Evolutionary conservation across 805 yeast genomes (phyloP), one percentile per base, ranked within the genome.

Genomic region (Teunomyces aglyptinius): DNA sequence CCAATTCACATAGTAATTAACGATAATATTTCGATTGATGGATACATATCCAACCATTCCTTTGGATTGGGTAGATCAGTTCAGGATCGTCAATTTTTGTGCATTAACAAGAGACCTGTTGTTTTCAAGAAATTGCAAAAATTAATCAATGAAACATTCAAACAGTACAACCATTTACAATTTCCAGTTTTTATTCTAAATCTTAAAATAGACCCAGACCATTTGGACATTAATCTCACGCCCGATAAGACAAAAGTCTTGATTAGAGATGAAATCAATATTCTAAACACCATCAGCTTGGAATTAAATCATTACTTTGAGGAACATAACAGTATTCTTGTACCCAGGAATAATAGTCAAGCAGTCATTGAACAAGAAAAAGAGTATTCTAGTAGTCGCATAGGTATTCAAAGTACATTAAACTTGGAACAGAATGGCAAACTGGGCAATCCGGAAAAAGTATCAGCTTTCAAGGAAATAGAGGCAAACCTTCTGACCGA

Each of bases 171-270:
- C 53, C 76, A 80, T 55, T 70, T 82, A 3, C 97, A 90, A 57
- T 76, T 61, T 44, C 98, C 98, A 0, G 78, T 81, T 8, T 71
- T 86, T 41, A 71, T 89, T 2, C 55, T 89, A 2, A 75, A 94
- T 61, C 53, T 94, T 16, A 56, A 58, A 11, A 59, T 89, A 5
- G 74, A 77, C 34, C 72, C 86, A 0, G 55, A 59, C 20, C 68
- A 71, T 32, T 49, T 85, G n/a, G 99, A 94, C 65, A 75, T 94
- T 15, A 94, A 94, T 63, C 86, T 94, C 1, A 84, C 96, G 0
- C 98, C 99, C 0, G 97, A 94, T 61, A 94, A 94, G 60, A 72
- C 92, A 44, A 78, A 82, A 2, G 73, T 91, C 1, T 59, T 87
- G 56, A 59, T 90, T 1, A 89, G 84, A 48, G 73, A 82, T 50